phyloP scores from a whole-genome alignment of 345 rosid genomes.

The Stellera chamaejasme region DNA sequence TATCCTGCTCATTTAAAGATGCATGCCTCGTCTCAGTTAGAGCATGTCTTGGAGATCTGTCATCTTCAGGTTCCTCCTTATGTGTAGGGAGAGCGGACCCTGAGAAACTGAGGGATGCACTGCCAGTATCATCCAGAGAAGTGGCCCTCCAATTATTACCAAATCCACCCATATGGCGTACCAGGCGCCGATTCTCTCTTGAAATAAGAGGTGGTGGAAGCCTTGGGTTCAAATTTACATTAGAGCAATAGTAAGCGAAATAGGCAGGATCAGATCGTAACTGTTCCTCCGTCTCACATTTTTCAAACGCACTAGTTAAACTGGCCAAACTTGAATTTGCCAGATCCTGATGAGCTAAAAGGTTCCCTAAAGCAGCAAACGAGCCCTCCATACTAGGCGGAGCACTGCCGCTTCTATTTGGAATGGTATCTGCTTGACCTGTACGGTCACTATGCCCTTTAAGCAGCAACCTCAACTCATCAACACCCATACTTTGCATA shows the following conservation, averaged over 20 bases:
- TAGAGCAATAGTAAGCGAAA: slow-evolving; percentile 64
- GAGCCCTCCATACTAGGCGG: slow-evolving; percentile 99
- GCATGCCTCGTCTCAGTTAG: slow-evolving; percentile 16
- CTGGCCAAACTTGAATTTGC: slow-evolving; percentile 41
- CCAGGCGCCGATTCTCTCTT: slow-evolving; percentile 57
- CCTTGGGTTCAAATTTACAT: slow-evolving; percentile 87
- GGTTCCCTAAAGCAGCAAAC: slow-evolving; percentile 65
- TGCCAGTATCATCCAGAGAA: slow-evolving; percentile 49
- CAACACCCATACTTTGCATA: slow-evolving; percentile 47
- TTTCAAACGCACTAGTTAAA: slow-evolving; percentile 44
- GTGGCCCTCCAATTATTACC: slow-evolving; percentile 38
- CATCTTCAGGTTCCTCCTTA: slow-evolving; percentile 81
- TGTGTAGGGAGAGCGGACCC: slow-evolving; percentile 61
- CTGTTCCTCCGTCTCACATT: slow-evolving; percentile 65
- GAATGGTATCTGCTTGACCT: slow-evolving; percentile 33
- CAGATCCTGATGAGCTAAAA: slow-evolving; percentile 54
- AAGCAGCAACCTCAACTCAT: slow-evolving; percentile 66
- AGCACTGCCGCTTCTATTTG: slow-evolving; percentile 92
- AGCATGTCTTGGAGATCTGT: slow-evolving; percentile 33
- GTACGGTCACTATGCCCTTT: slow-evolving; percentile 49
- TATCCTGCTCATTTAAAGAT: slow-evolving; percentile 23
- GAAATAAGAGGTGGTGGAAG: slow-evolving; percentile 91
- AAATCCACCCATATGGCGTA: slow-evolving; percentile 58
- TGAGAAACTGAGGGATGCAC: slow-evolving; percentile 32
- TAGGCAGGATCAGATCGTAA: slow-evolving; percentile 78